These are phyloP conservation scores for Massariosphaeria phaeospora DNA, from an alignment of 495 filamentous ascomycete species.

Conservation along the genomic window DNA sequence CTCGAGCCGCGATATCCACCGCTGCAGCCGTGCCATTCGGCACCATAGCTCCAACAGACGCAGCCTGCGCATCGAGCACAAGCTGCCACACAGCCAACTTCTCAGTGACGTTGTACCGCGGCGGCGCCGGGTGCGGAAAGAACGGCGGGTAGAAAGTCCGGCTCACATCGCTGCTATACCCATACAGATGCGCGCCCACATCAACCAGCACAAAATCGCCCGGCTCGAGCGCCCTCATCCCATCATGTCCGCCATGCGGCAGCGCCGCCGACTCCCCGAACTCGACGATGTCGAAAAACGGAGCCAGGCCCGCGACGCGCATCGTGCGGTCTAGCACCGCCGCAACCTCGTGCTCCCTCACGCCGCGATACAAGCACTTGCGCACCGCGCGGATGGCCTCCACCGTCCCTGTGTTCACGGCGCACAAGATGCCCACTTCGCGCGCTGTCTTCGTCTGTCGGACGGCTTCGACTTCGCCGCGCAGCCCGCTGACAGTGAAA, in stretches of 20 bases:
- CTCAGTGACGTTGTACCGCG: slow-evolving; percentile 31
- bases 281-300: slow-evolving; percentile 55
- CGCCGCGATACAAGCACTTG: slow-evolving; percentile 48
- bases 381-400: slow-evolving; percentile 52
- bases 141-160: slow-evolving; percentile 48
- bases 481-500: slow-evolving; percentile 47
- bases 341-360: slow-evolving; percentile 51
- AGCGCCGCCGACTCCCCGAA: slow-evolving; percentile 53
- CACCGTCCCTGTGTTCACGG: slow-evolving; percentile 55
- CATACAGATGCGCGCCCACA: slow-evolving; percentile 53
- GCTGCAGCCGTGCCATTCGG: slow-evolving; percentile 47
- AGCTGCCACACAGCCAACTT: slow-evolving; percentile 51
- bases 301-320: slow-evolving; percentile 45
- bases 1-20: slow-evolving; percentile 52
- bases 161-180: slow-evolving; percentile 55
- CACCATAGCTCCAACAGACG: slow-evolving; percentile 43
- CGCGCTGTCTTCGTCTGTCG: slow-evolving; percentile 48
- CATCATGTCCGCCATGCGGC: slow-evolving; percentile 51
- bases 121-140: slow-evolving; percentile 2
- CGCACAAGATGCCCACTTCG: slow-evolving; percentile 50
- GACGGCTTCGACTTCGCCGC: slow-evolving; percentile 47
- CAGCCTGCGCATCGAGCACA: slow-evolving; percentile 50
- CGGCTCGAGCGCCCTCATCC: slow-evolving; percentile 44
- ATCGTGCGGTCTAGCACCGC: slow-evolving; percentile 48
- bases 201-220: slow-evolving; percentile 55